Evolutionary conservation across 495 filamentous ascomycete species (phyloP).

Genomic region (Cetradonia linearis): DNA sequence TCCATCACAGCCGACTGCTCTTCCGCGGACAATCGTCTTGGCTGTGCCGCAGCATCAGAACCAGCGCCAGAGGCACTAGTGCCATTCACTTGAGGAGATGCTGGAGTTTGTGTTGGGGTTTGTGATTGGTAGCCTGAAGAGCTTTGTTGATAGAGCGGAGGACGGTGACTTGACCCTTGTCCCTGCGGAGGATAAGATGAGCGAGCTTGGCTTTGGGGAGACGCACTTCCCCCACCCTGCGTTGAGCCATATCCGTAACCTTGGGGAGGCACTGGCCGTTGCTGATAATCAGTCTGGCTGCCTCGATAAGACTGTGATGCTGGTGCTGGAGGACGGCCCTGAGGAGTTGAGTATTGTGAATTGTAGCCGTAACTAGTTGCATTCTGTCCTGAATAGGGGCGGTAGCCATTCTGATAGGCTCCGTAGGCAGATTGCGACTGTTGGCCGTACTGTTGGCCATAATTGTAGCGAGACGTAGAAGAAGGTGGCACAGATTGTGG

Average conservation of each 20-base stretch:
- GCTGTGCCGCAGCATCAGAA: conserved; percentile 11
- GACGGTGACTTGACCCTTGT: conserved; percentile 26
- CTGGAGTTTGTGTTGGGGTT: conserved; percentile 26
- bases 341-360: conserved; percentile 20
- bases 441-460: conserved; percentile 34
- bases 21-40: conserved; percentile 20
- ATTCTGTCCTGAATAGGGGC: conserved; percentile 29
- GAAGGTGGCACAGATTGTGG: conserved; percentile 22
- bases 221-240: conserved; percentile 28
- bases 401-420: conserved; percentile 37
- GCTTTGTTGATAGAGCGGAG: conserved; percentile 28
- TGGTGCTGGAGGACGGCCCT: conserved; percentile 24
- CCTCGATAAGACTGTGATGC: conserved; percentile 34
- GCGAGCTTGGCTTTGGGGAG: conserved; percentile 30
- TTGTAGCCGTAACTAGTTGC: conserved; percentile 22
- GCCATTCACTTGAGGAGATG: conserved; percentile 32
- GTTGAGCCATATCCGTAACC: conserved; percentile 21
- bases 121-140: conserved; percentile 26
- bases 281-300: conserved; percentile 33
- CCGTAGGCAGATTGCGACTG: conserved; percentile 33
- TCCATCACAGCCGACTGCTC: conserved; percentile 41
- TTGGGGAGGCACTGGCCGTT: conserved; percentile 31
- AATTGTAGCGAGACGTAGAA: conserved; percentile 31
- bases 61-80: conserved; percentile 27
- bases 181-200: conserved; percentile 26